phyloP scores from a whole-genome alignment of 1,284 basidiomycete genomes.

The Exsudoporus floridanus region DNA sequence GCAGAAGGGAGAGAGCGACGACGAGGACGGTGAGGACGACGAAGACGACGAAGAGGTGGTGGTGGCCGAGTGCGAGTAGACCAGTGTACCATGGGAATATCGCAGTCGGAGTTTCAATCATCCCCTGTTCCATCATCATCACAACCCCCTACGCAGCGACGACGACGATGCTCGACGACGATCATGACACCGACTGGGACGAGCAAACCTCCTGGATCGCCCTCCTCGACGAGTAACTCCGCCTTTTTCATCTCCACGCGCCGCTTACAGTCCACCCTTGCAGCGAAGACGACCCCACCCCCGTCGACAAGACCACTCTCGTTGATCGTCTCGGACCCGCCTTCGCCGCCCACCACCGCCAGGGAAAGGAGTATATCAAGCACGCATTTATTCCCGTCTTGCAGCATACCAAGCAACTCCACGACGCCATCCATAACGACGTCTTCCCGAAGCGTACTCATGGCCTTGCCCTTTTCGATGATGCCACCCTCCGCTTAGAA shows the following conservation, averaged over 20 bases:
- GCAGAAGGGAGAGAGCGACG: constrained; percentile 10
- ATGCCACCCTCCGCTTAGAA: constrained; percentile 19
- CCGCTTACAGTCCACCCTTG: constrained; percentile 2
- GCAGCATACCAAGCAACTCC: constrained; percentile 29
- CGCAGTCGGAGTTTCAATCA: constrained; percentile 28
- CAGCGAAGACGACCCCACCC: constrained; percentile 21
- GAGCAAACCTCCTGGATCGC: constrained; percentile 31
- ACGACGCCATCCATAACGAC: constrained; percentile 25
- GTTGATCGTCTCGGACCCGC: constrained; percentile 32
- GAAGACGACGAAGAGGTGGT: constrained; percentile 2
- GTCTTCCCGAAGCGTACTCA: constrained; percentile 19
- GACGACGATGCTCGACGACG: constrained; percentile 12
- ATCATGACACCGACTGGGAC: constrained; percentile 26
- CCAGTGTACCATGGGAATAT: constrained; percentile 13
- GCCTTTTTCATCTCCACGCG: not conserved
- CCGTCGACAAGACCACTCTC: constrained; percentile 12
- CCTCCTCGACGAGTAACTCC: constrained; percentile 29
- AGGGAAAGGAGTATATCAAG: constrained; percentile 20
- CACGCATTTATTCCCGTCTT: constrained; percentile 28
- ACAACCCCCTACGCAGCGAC: constrained; percentile 6
- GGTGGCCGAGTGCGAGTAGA: constrained; percentile 4
- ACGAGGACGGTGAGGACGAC: constrained; percentile 1
- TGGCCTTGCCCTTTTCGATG: constrained; percentile 20
- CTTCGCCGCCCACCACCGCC: constrained; percentile 23
- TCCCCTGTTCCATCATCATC: constrained; percentile 4